Percentiles rank a stretch among this genome's conserved stretches.
Evolutionary conservation across 257 asterid species (phyloP).

Genomic region (Rehmannia glutinosa): DNA sequence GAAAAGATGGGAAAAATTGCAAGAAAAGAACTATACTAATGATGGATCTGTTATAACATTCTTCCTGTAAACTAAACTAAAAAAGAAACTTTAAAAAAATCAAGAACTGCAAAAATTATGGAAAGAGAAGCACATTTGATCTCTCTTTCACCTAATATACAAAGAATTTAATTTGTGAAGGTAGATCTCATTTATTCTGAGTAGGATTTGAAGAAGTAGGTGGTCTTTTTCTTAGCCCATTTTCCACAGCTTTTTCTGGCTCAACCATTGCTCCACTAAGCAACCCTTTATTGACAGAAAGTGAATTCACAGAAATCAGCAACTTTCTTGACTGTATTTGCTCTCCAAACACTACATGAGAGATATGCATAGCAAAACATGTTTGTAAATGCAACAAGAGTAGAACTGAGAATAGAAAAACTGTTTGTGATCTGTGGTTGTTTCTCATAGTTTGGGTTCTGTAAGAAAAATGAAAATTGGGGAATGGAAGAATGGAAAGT

Average conservation of each 20-base stretch:
- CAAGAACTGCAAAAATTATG: slow-evolving; percentile 15
- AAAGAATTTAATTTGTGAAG: background rate
- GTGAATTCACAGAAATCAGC: slow-evolving; percentile 14
- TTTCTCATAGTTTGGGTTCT: background rate
- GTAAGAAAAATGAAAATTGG: background rate
- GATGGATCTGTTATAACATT: background rate
- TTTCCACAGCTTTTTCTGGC: slow-evolving; percentile 18
- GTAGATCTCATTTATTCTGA: slow-evolving; percentile 20
- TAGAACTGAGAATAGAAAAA: slow-evolving; percentile 12
- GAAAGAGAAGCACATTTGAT: slow-evolving; percentile 3
- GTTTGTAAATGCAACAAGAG: slow-evolving; percentile 14
- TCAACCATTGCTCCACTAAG: slow-evolving; percentile 8
- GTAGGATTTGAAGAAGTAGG: slow-evolving; percentile 27
- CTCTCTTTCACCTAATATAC: background rate
- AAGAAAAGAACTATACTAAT: background rate
- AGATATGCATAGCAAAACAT: background rate
- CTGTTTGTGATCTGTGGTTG: background rate
- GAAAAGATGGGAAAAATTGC: too few species aligned
- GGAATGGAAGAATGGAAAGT: background rate
- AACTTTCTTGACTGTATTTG: slow-evolving; percentile 19
- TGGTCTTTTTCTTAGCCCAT: slow-evolving; percentile 20
- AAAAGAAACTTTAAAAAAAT: background rate
- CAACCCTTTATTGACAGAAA: slow-evolving; percentile 4
- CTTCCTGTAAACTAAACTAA: background rate
- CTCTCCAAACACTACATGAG: background rate